Evolutionary conservation across 768 basidiomycete species (phyloP).

Genomic region (Coprinellus micaceus): DNA sequence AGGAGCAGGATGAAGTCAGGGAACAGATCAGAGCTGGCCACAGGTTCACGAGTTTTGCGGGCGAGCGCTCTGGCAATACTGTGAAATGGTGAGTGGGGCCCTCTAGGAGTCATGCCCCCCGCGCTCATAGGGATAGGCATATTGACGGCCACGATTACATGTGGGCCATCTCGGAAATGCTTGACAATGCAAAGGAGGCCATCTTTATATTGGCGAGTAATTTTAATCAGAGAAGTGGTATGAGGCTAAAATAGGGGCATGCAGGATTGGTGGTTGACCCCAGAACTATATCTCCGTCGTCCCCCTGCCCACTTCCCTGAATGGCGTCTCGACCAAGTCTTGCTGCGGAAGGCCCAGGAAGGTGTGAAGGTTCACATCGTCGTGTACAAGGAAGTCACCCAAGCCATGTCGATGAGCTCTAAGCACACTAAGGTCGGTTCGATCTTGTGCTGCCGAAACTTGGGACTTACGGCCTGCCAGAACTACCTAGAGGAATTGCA

Average conservation of each 20-base stretch:
- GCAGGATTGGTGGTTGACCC: conserved; percentile 92
- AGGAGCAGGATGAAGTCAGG: conserved; percentile 64
- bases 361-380: conserved; percentile 90
- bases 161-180: conserved; percentile 88
- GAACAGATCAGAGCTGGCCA: conserved; percentile 74
- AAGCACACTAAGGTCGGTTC: conserved; percentile 68
- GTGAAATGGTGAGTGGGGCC: conserved; percentile 72
- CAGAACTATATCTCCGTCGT: conserved; percentile 90
- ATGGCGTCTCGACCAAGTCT: conserved; percentile 83
- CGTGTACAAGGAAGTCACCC: conserved; percentile 95
- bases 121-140: conserved; percentile 44
- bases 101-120: not conserved
- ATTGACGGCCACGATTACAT: conserved; percentile 97
- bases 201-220: conserved; percentile 80
- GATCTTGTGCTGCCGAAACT: not conserved
- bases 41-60: conserved; percentile 84
- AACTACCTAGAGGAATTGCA: conserved; percentile 77
- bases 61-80: conserved; percentile 59
- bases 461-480: conserved; percentile 29
- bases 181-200: conserved; percentile 74
- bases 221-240: no score
- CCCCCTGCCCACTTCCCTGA: conserved; percentile 83
- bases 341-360: conserved; percentile 84
- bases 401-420: conserved; percentile 88
- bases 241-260: not conserved